Conservation (phyloP, 495 filamentous ascomycete species). For the Hapsidospora chrysogenum region DNA sequence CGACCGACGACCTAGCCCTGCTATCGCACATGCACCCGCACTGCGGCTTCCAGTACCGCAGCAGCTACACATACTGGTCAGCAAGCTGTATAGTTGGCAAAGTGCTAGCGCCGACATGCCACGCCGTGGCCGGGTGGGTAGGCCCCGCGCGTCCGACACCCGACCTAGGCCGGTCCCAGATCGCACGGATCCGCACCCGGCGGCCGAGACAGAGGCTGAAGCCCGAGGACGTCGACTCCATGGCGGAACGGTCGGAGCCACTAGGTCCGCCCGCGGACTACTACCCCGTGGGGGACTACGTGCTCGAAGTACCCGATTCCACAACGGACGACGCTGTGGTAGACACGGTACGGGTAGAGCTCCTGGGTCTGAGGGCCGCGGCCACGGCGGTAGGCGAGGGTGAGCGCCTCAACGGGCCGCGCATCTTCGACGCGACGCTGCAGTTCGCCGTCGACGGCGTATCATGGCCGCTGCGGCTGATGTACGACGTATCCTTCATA, state of each 20-base stretch:
- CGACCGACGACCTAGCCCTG: slow-evolving; percentile 39
- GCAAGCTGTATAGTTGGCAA: slow-evolving; percentile 53
- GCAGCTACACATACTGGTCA: slow-evolving; percentile 53
- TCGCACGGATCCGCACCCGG: slow-evolving; percentile 40
- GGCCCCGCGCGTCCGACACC: slow-evolving; percentile 45
- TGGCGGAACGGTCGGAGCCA: slow-evolving; percentile 45
- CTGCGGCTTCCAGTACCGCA: slow-evolving; percentile 55
- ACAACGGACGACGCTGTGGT: slow-evolving; percentile 22
- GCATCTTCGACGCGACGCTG: slow-evolving; percentile 43
- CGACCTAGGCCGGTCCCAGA: slow-evolving; percentile 44
- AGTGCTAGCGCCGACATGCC: slow-evolving; percentile 60
- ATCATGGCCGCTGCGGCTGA: slow-evolving; percentile 43
- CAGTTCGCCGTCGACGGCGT: slow-evolving; percentile 49
- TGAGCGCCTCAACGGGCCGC: slow-evolving; percentile 10
- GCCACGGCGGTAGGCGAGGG: background rate
- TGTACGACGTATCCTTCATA: slow-evolving; percentile 50
- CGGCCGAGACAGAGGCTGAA: slow-evolving; percentile 27
- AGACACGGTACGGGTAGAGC: slow-evolving; percentile 49
- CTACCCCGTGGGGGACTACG: slow-evolving; percentile 47
- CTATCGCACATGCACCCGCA: slow-evolving; percentile 44
- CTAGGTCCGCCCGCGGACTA: slow-evolving; percentile 38
- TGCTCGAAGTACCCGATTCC: slow-evolving; percentile 31
- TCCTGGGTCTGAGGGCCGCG: slow-evolving; percentile 17
- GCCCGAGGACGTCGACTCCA: slow-evolving; percentile 36
- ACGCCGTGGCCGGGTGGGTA: slow-evolving; percentile 51